Evolutionary conservation across 257 asterid species (phyloP).

Genomic region (Echites panduratus): DNA sequence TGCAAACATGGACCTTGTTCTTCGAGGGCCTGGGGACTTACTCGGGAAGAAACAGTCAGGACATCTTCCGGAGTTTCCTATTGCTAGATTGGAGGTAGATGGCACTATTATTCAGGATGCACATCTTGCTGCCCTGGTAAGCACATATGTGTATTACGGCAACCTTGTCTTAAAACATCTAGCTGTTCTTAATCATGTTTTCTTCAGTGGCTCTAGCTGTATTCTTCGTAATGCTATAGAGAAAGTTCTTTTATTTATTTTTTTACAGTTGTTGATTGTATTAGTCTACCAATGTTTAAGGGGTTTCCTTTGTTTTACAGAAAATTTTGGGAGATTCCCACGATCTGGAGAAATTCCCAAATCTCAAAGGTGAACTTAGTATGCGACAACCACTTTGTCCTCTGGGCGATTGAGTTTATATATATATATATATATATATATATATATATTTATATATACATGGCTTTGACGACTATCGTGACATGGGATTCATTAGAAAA

Average conservation of each 20-base stretch:
- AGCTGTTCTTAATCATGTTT: neutral
- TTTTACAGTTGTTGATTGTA: no score
- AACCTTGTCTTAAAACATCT: neutral
- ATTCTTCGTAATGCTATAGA: neutral
- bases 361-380: constrained; percentile 82
- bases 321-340: constrained; percentile 54
- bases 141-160: constrained; percentile 12
- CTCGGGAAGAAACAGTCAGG: constrained; percentile 95
- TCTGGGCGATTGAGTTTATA: constrained; percentile 51
- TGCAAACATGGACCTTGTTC: constrained; percentile 83
- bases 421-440: neutral
- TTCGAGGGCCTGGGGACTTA: constrained; percentile 95
- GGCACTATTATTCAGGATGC: constrained; percentile 88
- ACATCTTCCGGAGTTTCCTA: constrained; percentile 89
- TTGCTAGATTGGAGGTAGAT: constrained; percentile 85
- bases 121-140: constrained; percentile 83
- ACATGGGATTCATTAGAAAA: neutral
- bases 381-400: constrained; percentile 85
- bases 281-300: neutral
- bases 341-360: constrained; percentile 63
- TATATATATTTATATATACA: no score
- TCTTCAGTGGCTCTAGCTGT: neutral
- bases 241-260: neutral
- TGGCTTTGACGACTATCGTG: no score
- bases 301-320: constrained; percentile 34